phyloP scores from a whole-genome alignment of 768 basidiomycete genomes.

The Coprinellus micaceus region DNA sequence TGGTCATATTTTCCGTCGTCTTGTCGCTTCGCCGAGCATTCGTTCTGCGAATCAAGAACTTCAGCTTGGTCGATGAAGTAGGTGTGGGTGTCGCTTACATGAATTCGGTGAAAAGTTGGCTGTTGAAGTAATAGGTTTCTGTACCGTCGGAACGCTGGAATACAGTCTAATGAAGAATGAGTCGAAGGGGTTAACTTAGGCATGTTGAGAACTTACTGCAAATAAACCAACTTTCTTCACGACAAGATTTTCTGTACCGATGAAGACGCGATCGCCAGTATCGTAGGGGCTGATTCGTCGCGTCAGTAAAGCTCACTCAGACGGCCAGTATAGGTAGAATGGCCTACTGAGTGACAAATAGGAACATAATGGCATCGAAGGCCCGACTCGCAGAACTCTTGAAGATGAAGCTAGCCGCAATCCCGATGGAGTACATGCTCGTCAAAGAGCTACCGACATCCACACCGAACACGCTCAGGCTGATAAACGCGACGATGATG shows the following conservation, averaged over 20 bases:
- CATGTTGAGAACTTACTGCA: constrained; percentile 41
- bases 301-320: too few species aligned
- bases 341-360: constrained; percentile 78
- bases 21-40: constrained; percentile 75
- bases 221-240: constrained; percentile 82
- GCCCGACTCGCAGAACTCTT: constrained; percentile 67
- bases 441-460: constrained; percentile 61
- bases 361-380: constrained; percentile 79
- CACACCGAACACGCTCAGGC: constrained; percentile 69
- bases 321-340: constrained; percentile 2
- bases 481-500: constrained; percentile 67
- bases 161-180: constrained; percentile 42
- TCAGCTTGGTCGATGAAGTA: not conserved
- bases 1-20: constrained; percentile 61
- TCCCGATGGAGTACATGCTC: constrained; percentile 66
- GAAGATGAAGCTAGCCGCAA: constrained; percentile 80
- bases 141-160: constrained; percentile 73
- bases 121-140: constrained; percentile 80
- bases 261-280: constrained; percentile 67
- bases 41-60: constrained; percentile 35
- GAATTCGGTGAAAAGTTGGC: constrained; percentile 69
- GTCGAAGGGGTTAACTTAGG: not conserved
- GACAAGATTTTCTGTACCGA: constrained; percentile 58
- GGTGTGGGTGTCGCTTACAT: constrained; percentile 48
- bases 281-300: constrained; percentile 70